Percentiles rank a stretch among this genome's conserved stretches.
These are phyloP conservation scores for Mycena filopes DNA, from an alignment of 768 basidiomycete genomes.

Conservation along the genomic window DNA sequence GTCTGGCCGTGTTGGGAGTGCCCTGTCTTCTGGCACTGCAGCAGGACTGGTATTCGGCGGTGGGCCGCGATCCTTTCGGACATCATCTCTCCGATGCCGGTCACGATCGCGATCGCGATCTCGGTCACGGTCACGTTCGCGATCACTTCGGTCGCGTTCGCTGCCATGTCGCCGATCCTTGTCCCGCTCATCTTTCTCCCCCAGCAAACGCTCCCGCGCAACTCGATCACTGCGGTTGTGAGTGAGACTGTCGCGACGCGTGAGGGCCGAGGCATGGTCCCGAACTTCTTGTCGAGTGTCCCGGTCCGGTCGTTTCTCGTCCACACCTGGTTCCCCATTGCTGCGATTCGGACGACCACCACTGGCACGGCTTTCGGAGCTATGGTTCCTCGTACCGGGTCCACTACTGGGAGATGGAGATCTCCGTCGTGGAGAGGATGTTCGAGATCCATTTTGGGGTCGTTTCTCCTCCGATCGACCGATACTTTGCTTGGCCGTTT, in stretches of 20 bases:
- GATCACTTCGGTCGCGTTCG: slow-evolving; percentile 52
- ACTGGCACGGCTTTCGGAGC: slow-evolving; percentile 78
- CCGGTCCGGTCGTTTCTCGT: slow-evolving; percentile 66
- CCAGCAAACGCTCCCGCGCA: slow-evolving; percentile 51
- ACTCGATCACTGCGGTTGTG: slow-evolving; percentile 63
- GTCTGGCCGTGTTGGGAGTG: slow-evolving; percentile 69
- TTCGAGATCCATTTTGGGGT: slow-evolving; percentile 59
- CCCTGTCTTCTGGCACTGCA: slow-evolving; percentile 61
- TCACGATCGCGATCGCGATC: slow-evolving; percentile 57
- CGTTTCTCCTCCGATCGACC: slow-evolving; percentile 57
- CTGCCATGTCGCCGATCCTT: slow-evolving; percentile 40
- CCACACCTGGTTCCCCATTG: slow-evolving; percentile 54
- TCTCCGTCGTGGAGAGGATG: slow-evolving; percentile 70
- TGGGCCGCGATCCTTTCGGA: slow-evolving; percentile 66
- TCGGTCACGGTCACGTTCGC: slow-evolving; percentile 58
- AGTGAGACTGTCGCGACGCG: slow-evolving; percentile 63
- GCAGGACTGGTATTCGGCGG: slow-evolving; percentile 45
- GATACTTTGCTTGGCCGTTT: slow-evolving; percentile 79
- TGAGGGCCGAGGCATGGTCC: slow-evolving; percentile 49
- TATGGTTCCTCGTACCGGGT: slow-evolving; percentile 76
- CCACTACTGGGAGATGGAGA: slow-evolving; percentile 73
- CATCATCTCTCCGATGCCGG: slow-evolving; percentile 66
- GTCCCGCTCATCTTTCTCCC: slow-evolving; percentile 47
- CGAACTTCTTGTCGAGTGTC: slow-evolving; percentile 60
- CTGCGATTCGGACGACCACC: slow-evolving; percentile 70